Conservation (phyloP, 2,329 filamentous ascomycete genomes). For the Hymenoscyphus scutula region DNA sequence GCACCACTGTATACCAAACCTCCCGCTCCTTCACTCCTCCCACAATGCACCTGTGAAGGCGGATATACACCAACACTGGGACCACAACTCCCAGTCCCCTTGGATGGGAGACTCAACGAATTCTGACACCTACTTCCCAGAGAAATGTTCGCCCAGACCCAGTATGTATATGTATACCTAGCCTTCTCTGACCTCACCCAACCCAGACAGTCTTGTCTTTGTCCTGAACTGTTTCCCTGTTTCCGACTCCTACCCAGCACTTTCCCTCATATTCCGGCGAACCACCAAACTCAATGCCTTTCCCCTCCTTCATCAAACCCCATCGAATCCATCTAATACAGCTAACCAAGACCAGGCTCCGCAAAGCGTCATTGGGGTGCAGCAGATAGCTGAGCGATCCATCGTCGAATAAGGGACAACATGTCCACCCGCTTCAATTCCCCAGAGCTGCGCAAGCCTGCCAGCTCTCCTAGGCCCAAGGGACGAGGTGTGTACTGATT, state of each 20-base stretch:
- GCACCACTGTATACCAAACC: not conserved
- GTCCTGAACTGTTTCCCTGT: not conserved
- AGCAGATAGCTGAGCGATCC: constrained; percentile 33
- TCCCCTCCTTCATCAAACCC: not conserved
- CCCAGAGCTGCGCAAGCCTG: constrained; percentile 37
- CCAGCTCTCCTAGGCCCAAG: constrained; percentile 57
- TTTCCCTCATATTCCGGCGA: not conserved
- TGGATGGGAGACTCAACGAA: not conserved
- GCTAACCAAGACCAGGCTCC: constrained; percentile 31
- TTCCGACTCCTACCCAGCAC: not conserved
- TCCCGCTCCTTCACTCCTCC: not conserved
- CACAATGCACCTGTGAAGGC: not conserved
- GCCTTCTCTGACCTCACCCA: not conserved
- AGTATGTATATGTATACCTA: constrained; percentile 3
- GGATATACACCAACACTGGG: not conserved
- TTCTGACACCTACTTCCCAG: not conserved
- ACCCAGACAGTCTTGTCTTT: not conserved
- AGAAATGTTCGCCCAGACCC: constrained; percentile 2
- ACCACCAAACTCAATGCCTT: not conserved
- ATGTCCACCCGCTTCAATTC: constrained; percentile 35
- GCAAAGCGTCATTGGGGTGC: constrained; percentile 33
- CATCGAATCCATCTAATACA: no score
- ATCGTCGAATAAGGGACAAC: constrained; percentile 28
- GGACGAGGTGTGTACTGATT: constrained; percentile 46
- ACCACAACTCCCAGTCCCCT: not conserved